A percentile compares a stretch with the other conserved stretches of the same genome.
These are phyloP conservation scores for Trametes hirsuta DNA, from an alignment of 1,284 basidiomycete genomes.

Conservation along the genomic window DNA sequence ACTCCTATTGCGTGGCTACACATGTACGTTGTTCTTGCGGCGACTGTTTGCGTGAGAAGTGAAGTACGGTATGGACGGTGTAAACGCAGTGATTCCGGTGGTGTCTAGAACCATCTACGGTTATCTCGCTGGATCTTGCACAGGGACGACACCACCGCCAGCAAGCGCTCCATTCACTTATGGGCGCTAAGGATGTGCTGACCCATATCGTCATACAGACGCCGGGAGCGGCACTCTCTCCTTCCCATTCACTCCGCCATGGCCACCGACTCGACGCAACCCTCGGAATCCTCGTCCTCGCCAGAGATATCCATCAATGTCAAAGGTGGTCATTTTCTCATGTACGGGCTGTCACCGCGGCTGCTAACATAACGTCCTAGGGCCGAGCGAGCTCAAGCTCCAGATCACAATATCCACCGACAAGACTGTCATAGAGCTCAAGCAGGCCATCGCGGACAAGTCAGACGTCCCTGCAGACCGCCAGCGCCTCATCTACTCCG, in stretches of 20 bases:
- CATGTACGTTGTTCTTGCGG: neutral
- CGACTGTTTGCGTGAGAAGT: neutral
- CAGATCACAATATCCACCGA: conserved; percentile 78
- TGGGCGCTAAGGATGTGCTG: conserved; percentile 1
- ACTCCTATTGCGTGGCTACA: neutral
- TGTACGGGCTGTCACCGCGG: neutral
- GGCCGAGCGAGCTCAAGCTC: conserved; percentile 89
- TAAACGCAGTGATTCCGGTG: neutral
- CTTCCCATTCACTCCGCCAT: conserved; percentile 9
- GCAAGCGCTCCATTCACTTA: neutral
- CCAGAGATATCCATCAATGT: conserved; percentile 75
- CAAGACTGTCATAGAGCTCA: conserved; percentile 85
- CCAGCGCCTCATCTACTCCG: conserved; percentile 88
- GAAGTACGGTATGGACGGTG: neutral
- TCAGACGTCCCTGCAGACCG: conserved; percentile 85
- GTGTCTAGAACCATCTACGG: conserved; percentile 17
- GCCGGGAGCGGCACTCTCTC: conserved; percentile 6
- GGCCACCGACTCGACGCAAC: conserved; percentile 15
- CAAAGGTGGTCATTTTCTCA: conserved; percentile 53
- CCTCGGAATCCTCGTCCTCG: conserved; percentile 42
- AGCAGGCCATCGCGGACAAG: conserved; percentile 82
- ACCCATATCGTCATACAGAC: conserved; percentile 22
- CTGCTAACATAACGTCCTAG: conserved; percentile 39
- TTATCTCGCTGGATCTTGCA: conserved; percentile 9
- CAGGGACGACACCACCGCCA: neutral